These are phyloP conservation scores for Pseudogymnoascus sp. DNA, from an alignment of 2,329 filamentous ascomycete species.

Conservation along the genomic window DNA sequence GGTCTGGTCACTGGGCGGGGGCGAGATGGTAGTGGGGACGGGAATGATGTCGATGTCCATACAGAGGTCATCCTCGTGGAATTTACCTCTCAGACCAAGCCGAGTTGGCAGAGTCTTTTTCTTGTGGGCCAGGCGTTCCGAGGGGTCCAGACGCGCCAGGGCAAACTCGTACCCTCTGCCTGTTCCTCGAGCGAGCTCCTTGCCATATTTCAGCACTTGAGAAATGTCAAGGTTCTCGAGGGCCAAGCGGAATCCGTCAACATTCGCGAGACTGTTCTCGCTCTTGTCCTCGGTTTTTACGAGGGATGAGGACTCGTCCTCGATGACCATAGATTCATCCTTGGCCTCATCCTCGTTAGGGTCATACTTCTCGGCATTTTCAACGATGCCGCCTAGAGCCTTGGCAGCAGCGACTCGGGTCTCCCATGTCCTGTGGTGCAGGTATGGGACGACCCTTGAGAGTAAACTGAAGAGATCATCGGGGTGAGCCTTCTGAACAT, in stretches of 20 bases:
- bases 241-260: constrained; percentile 58
- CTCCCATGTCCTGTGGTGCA: constrained; percentile 94
- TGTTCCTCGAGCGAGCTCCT: constrained; percentile 73
- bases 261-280: constrained; percentile 33
- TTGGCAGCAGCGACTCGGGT: constrained; percentile 89
- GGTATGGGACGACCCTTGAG: constrained; percentile 88
- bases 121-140: constrained; percentile 73
- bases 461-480: constrained; percentile 96
- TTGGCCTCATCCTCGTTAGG: constrained; percentile 72
- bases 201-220: constrained; percentile 75
- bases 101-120: constrained; percentile 81
- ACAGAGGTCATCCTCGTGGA: constrained; percentile 77
- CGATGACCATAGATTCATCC: constrained; percentile 38
- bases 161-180: constrained; percentile 79
- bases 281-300: constrained; percentile 54
- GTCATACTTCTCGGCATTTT: constrained; percentile 81
- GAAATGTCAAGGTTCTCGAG: constrained; percentile 72
- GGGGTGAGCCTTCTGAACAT: constrained; percentile 96
- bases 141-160: constrained; percentile 73
- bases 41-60: constrained; percentile 50
- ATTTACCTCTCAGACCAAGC: constrained; percentile 77
- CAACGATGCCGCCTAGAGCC: constrained; percentile 87
- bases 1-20: constrained; percentile 19
- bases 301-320: constrained; percentile 29
- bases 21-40: constrained; percentile 14